phyloP scores from a whole-genome alignment of 2,329 filamentous ascomycete genomes.

The Lasiodiplodia gonubiensis region DNA sequence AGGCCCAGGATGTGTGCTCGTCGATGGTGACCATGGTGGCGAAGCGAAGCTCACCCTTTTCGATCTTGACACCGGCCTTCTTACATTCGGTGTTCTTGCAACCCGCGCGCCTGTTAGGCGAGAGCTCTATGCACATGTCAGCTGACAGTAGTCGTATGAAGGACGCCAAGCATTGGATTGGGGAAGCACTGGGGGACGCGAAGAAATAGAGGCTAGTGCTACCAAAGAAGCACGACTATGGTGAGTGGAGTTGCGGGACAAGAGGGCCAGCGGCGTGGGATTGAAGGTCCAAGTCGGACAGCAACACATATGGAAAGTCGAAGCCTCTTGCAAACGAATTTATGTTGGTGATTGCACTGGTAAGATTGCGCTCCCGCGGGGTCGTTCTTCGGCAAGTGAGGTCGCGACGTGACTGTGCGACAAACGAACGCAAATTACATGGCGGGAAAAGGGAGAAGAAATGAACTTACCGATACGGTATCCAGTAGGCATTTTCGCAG shows the following conservation, averaged over 20 bases:
- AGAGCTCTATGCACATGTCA: conserved; percentile 63
- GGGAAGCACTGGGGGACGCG: neutral
- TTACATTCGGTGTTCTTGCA: conserved; percentile 80
- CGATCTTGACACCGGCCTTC: conserved; percentile 70
- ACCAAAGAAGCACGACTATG: neutral
- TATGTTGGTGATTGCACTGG: neutral
- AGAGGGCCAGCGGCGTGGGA: neutral
- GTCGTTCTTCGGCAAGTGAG: conserved; percentile 10
- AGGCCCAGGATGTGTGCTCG: conserved; percentile 69
- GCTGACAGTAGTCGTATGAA: conserved; percentile 5
- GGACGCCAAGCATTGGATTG: neutral
- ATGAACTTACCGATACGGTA: conserved; percentile 27
- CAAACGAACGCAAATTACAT: neutral
- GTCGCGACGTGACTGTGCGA: conserved; percentile 6
- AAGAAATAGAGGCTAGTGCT: neutral
- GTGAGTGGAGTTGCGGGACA: neutral
- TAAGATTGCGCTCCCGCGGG: conserved; percentile 8
- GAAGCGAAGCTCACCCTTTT: conserved; percentile 78
- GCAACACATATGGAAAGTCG: no score
- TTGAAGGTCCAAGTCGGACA: no score
- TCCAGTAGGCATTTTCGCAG: conserved; percentile 28
- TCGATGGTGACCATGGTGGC: conserved; percentile 72
- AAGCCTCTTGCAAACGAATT: neutral
- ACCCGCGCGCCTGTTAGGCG: conserved; percentile 72
- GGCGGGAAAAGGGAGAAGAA: neutral